Evolutionary conservation across 2,329 filamentous ascomycete species (phyloP), one percentile per base, ranked within the genome.

Genomic region (Lachnum nothofagi): DNA sequence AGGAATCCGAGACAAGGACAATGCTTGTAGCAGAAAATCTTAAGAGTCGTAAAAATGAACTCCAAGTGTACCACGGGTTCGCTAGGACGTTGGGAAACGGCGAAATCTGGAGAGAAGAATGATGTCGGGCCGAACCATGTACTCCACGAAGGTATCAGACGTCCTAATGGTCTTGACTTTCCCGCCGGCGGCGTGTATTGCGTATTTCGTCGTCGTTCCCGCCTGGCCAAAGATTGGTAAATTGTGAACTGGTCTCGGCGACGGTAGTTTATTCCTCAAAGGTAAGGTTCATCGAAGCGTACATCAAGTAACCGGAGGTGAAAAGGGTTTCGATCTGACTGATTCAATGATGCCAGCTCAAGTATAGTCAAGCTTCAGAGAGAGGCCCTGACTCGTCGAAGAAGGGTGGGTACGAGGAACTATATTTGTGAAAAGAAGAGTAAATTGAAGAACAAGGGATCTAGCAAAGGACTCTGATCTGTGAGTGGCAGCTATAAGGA

Each of bases 11-110:
- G 60, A 60, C 61, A 60, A 54, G 52, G 55, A 60, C 55, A 54
- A 63, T 58, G 60, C 59, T 59, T 61, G 59, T 55, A 57, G 47
- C 35, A n/a, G n/a, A n/a, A n/a, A n/a, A n/a, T n/a, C n/a, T n/a
- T n/a, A n/a, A n/a, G n/a, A n/a, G n/a, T n/a, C n/a, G n/a, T n/a
- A n/a, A n/a, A n/a, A n/a, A n/a, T n/a, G n/a, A n/a, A n/a, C n/a
- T n/a, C n/a, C n/a, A n/a, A n/a, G n/a, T n/a, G n/a, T n/a, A n/a
- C n/a, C n/a, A n/a, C n/a, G n/a, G n/a, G 48, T 47, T 44, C 53
- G 55, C 54, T 51, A 50, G 48, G 53, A 54, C 51, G 49, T 51
- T 51, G 45, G n/a, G n/a, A n/a, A n/a, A n/a, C 42, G 29, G 48
- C 19, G 10, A 41, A 46, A 24, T 9, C 14, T 23, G 16, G 20